Base-by-base conservation (phyloP, 306 rosid species). In the Cucumis melo region DNA sequence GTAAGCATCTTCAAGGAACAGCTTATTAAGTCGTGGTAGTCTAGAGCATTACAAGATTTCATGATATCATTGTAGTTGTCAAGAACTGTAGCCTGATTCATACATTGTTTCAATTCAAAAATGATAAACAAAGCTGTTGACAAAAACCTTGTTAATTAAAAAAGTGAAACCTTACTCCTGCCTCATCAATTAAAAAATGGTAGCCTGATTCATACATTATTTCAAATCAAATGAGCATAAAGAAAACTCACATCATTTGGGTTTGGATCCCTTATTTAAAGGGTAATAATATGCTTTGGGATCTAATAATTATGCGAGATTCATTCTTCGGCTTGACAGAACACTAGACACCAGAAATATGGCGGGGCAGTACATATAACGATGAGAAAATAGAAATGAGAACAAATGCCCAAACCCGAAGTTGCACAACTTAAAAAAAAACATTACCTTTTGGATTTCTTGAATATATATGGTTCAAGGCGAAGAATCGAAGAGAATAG, bases 11-110 rank as follows among this genome's bases (percentile, higher is more conserved):
- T 88, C 89, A 88, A 91, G 5, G 97, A 93, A 80, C 91, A 88
- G 89, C 91, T 84, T 81, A 93, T 93, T 81, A 93, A 77, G 84
- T 91, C 98, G 67, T 93, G 98, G 90, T 93, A 93, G 86, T 93
- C 98, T 81, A 93, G 78, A 61, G 98, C 97, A 66, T 93, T 85
- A 78, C 98, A 93, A 68, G 98, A 87, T 81, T 84, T 88, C 78
- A 93, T 82, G 81, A 91, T 88, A 66, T 83, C 83, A 83, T 82
- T 82, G 86, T 93, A 93, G 82, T 88, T 85, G 76, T 83, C 86
- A 20, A 93, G 97, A 87, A 93, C 85, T 76, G 76, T 83, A 38
- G 94, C 97, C 98, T 93, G 88, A 77, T 80, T 83, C 78, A 77
- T 75, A 80, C 75, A 76, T 81, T 78, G 79, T 74, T 68, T 65